These are phyloP conservation scores for Leucocoprinus sp. DNA, from an alignment of 768 basidiomycete species.

Conservation along the genomic window DNA sequence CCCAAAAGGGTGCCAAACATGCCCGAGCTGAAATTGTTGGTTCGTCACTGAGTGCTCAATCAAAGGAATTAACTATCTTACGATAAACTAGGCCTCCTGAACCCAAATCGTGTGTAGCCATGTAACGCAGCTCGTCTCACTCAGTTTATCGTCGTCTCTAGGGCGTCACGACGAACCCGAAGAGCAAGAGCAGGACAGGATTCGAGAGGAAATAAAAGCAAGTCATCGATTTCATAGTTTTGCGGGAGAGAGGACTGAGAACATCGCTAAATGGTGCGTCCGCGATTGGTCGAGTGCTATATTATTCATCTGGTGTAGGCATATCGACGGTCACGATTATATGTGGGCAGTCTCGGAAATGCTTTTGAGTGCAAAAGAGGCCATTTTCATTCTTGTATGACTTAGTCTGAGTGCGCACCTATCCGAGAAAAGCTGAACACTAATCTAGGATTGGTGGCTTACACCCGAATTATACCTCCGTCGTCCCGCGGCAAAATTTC, in stretches of 20 bases:
- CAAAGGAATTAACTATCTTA: background rate
- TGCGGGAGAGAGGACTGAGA: conserved; percentile 59
- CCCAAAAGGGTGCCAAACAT: conserved; percentile 31
- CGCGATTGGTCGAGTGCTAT: background rate
- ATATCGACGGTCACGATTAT: conserved; percentile 94
- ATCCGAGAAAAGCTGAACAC: background rate
- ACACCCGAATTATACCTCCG: conserved; percentile 92
- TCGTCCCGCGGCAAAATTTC: conserved; percentile 78
- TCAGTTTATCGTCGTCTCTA: conserved; percentile 13
- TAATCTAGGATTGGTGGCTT: conserved; percentile 81
- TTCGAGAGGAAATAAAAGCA: conserved; percentile 67
- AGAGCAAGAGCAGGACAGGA: conserved; percentile 62
- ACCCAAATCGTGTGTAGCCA: conserved; percentile 37
- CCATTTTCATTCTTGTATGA: conserved; percentile 78
- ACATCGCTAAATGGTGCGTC: conserved; percentile 73
- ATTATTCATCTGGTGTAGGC: conserved; percentile 30
- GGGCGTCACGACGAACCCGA: conserved; percentile 71
- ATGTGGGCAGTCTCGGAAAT: conserved; percentile 92
- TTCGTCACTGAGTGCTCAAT: conserved; percentile 12
- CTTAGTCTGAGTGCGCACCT: background rate
- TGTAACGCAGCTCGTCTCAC: background rate
- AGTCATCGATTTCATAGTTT: conserved; percentile 84
- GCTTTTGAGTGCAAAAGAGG: conserved; percentile 73
- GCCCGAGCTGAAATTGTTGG: conserved; percentile 34
- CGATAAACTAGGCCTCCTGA: conserved; percentile 26